Evolutionary conservation across 2,329 filamentous ascomycete species (phyloP).

Genomic region (Shiraia sp.): DNA sequence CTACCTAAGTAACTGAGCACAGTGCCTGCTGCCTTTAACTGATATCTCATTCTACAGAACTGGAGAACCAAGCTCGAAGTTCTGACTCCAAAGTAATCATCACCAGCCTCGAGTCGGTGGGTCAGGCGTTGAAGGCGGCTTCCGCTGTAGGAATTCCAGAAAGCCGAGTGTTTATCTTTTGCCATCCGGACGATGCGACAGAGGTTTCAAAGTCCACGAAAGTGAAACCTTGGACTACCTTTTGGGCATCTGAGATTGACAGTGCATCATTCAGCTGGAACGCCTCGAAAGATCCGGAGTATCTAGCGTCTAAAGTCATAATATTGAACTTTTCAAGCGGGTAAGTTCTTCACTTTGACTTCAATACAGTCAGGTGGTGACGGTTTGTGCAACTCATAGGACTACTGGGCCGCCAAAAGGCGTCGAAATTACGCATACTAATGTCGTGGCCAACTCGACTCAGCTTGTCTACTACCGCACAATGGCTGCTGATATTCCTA

Average conservation of each 20-base stretch:
- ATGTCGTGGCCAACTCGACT: constrained; percentile 61
- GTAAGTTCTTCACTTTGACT: not conserved
- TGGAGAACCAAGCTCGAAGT: not conserved
- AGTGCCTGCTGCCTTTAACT: not conserved
- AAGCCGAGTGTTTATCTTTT: not conserved
- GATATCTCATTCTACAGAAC: not conserved
- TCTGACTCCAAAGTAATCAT: not conserved
- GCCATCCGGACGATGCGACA: not conserved
- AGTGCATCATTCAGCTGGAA: not conserved
- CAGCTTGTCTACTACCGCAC: not conserved
- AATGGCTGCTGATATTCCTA: constrained; percentile 50
- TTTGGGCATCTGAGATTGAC: not conserved
- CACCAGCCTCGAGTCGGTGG: not conserved
- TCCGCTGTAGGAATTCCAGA: not conserved
- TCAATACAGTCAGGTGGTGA: not conserved
- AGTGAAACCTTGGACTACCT: not conserved
- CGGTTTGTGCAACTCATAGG: constrained; percentile 8
- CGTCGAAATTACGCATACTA: constrained; percentile 54
- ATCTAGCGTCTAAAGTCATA: not conserved
- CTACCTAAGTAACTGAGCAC: not conserved
- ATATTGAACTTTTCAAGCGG: not conserved
- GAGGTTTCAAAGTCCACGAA: too few species aligned
- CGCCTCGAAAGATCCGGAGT: not conserved
- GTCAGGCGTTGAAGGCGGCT: not conserved
- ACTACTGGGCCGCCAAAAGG: constrained; percentile 40